Conservation (phyloP, 2,329 filamentous ascomycete species). For the Pseudocercospora fijiensis region DNA sequence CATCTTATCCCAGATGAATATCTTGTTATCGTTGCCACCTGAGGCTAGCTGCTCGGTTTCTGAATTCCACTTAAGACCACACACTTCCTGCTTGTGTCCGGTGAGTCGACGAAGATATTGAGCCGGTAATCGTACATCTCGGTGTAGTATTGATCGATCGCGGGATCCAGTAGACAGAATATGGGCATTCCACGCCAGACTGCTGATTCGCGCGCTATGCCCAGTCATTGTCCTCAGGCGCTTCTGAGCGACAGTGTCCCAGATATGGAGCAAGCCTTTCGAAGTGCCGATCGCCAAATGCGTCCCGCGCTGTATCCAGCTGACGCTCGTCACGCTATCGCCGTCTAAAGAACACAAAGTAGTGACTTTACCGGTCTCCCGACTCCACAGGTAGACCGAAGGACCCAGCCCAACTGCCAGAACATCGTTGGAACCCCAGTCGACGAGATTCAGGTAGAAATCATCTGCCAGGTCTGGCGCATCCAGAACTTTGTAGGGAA, state of each 20-base stretch:
- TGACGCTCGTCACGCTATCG: constrained; percentile 93
- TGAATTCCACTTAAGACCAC: constrained; percentile 93
- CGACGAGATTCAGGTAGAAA: constrained; percentile 95
- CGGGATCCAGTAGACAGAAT: constrained; percentile 93
- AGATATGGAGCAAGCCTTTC: constrained; percentile 94
- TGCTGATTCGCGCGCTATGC: constrained; percentile 88
- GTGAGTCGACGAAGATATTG: constrained; percentile 85
- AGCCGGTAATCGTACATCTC: constrained; percentile 88
- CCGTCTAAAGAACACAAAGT: constrained; percentile 91
- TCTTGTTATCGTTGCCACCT: constrained; percentile 96
- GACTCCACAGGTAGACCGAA: constrained; percentile 99
- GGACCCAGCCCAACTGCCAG: constrained; percentile 88
- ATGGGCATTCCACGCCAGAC: constrained; percentile 96
- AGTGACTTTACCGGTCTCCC: constrained; percentile 82
- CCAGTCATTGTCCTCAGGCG: constrained; percentile 94
- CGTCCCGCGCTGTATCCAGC: constrained; percentile 93
- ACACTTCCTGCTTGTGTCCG: constrained; percentile 97
- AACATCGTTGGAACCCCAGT: constrained; percentile 95
- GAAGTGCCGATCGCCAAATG: constrained; percentile 94
- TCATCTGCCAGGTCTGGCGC: constrained; percentile 94
- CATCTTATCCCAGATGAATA: constrained; percentile 97
- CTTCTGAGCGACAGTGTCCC: constrained; percentile 86
- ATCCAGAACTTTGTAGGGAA: constrained; percentile 96
- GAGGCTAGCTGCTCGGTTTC: constrained; percentile 93
- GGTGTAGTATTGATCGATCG: constrained; percentile 90